These are phyloP conservation scores for Boletus coccyginus DNA, from an alignment of 768 basidiomycete species.

Conservation along the genomic window DNA sequence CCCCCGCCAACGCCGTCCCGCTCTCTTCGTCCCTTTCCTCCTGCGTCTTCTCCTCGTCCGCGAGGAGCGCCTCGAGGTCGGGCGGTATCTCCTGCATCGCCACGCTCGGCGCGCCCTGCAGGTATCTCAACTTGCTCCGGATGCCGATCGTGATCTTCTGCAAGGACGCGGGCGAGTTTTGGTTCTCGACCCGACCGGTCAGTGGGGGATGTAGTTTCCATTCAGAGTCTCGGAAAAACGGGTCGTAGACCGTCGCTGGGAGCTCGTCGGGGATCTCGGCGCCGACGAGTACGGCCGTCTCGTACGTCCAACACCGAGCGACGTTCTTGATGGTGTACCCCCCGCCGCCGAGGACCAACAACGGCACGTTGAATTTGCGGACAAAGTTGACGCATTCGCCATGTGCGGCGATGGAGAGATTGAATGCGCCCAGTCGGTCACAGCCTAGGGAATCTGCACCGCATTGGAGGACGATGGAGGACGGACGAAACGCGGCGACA, in stretches of 20 bases:
- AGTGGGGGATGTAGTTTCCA: constrained; percentile 94
- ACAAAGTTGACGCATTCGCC: constrained; percentile 99
- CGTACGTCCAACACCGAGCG: constrained; percentile 98
- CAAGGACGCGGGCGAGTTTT: constrained; percentile 78
- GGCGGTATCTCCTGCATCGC: constrained; percentile 97
- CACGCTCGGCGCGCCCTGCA: constrained; percentile 96
- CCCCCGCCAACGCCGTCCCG: constrained; percentile 52
- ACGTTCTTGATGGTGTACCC: constrained; percentile 98
- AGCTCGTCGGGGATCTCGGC: constrained; percentile 81
- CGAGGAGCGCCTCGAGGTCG: constrained; percentile 74
- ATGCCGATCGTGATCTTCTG: constrained; percentile 87
- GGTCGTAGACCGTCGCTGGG: constrained; percentile 85
- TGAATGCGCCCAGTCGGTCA: constrained; percentile 95
- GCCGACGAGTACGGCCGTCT: constrained; percentile 90
- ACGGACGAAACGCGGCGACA: constrained; percentile 83
- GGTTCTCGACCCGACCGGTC: constrained; percentile 88
- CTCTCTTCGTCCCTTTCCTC: constrained; percentile 74
- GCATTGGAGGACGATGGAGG: constrained; percentile 92
- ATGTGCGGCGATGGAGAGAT: constrained; percentile 94
- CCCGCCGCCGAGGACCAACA: constrained; percentile 91
- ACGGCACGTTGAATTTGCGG: constrained; percentile 84
- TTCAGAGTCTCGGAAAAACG: constrained; percentile 88
- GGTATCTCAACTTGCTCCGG: constrained; percentile 83
- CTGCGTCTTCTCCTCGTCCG: constrained; percentile 62
- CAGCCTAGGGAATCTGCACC: constrained; percentile 96